A percentile compares a stretch with the other conserved stretches of the same genome.
Evolutionary conservation across 2,329 filamentous ascomycete genomes (phyloP).

Genomic region (Alternaria infectoria): DNA sequence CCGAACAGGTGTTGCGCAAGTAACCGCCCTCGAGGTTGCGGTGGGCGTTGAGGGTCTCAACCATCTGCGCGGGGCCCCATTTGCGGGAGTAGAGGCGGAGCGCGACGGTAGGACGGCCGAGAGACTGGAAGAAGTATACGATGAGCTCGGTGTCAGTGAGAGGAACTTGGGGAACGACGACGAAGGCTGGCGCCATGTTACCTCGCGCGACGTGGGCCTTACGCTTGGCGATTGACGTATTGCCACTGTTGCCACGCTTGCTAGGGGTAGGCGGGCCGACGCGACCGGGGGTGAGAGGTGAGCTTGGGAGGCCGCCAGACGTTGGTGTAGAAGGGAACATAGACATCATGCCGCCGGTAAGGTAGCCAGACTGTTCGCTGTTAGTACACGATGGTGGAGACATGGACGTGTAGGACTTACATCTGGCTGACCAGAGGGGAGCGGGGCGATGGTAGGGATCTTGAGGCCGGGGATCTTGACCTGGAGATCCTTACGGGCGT

Average conservation of each 20-base stretch:
- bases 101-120: constrained; percentile 29
- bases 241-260: constrained; percentile 8
- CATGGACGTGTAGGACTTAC: constrained; percentile 7
- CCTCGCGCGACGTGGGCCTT: constrained; percentile 26
- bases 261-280: constrained; percentile 15
- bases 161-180: constrained; percentile 28
- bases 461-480: constrained; percentile 15
- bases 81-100: constrained; percentile 33
- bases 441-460: constrained; percentile 12
- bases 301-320: background rate
- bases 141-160: constrained; percentile 39
- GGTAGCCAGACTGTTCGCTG: background rate
- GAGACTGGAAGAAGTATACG: constrained; percentile 42
- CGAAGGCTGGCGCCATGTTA: constrained; percentile 17
- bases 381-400: background rate
- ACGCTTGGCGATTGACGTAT: constrained; percentile 22
- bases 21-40: constrained; percentile 32
- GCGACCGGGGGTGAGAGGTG: constrained; percentile 14
- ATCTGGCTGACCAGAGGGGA: background rate
- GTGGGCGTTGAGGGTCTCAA: constrained; percentile 29
- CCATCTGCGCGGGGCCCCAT: constrained; percentile 33
- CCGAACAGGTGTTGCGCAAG: constrained; percentile 37
- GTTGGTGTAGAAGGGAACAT: background rate
- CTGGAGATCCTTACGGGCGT: constrained; percentile 14
- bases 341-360: background rate